phyloP scores from a whole-genome alignment of 176 grass and related monocot genomes.

The Phoenix dactylifera region DNA sequence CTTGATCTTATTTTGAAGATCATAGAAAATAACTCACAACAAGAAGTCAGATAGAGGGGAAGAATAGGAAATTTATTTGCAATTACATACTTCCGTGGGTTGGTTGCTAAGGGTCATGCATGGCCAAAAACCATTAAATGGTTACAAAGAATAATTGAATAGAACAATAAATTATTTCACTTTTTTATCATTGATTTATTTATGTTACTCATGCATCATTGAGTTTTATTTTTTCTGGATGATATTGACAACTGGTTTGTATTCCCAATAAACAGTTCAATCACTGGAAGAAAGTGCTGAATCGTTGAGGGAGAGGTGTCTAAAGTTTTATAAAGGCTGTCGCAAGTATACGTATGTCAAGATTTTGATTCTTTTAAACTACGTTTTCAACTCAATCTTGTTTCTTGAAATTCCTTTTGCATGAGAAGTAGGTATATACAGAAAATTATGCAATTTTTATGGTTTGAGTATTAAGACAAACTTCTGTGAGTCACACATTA shows the following conservation, averaged over 20 bases:
- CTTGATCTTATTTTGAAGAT: too few species aligned
- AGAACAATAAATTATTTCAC: not conserved
- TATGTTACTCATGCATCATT: constrained; percentile 7
- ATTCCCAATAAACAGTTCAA: constrained; percentile 57
- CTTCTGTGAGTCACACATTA: too few species aligned
- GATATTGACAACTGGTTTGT: constrained; percentile 9
- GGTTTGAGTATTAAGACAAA: too few species aligned
- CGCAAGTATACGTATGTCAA: constrained; percentile 96
- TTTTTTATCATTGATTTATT: constrained; percentile 3
- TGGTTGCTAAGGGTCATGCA: too few species aligned
- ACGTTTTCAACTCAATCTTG: not conserved
- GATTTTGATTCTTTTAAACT: not conserved
- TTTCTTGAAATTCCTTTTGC: not conserved
- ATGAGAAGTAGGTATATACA: not conserved
- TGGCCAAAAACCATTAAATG: too few species aligned
- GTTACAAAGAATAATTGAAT: not conserved
- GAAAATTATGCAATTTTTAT: too few species aligned
- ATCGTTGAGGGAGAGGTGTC: constrained; percentile 76
- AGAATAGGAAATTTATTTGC: too few species aligned
- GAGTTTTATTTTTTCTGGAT: not conserved
- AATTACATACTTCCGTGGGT: too few species aligned
- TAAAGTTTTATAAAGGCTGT: constrained; percentile 98
- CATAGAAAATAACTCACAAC: too few species aligned
- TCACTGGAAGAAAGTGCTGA: constrained; percentile 87
- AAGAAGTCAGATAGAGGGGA: too few species aligned